These are phyloP conservation scores for Schwanniomyces sp. DNA, from an alignment of 805 yeast species.

Conservation along the genomic window DNA sequence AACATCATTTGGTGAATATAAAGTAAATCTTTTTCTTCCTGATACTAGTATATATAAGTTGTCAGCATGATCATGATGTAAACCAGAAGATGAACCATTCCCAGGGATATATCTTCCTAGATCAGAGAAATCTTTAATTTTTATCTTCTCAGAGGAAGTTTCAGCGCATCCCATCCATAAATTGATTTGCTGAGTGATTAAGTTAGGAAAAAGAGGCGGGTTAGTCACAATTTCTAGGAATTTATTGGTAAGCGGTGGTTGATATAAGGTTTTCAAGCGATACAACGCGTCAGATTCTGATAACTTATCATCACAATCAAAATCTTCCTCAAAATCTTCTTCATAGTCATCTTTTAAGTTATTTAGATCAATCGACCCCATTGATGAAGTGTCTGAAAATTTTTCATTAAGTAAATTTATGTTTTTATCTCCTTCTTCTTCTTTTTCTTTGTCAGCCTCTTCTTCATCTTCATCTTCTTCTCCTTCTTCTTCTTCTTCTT, in stretches of 20 bases:
- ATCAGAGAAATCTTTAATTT: conserved; percentile 14
- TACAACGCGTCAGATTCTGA: conserved; percentile 14
- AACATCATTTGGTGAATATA: conserved; percentile 66
- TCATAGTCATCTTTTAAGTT: conserved; percentile 53
- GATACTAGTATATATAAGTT: conserved; percentile 61
- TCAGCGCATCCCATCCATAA: conserved; percentile 63
- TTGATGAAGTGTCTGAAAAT: conserved; percentile 20
- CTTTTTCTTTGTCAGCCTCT: conserved; percentile 6
- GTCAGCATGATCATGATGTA: conserved; percentile 82
- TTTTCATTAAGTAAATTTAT: background rate
- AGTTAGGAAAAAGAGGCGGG: conserved; percentile 39
- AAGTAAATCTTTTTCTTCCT: conserved; percentile 66
- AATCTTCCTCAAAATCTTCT: conserved; percentile 27
- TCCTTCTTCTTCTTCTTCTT: conserved; percentile 10
- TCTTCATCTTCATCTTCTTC: conserved; percentile 14
- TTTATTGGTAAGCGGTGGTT: conserved; percentile 57
- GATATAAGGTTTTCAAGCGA: conserved; percentile 53
- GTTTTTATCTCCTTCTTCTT: conserved; percentile 2
- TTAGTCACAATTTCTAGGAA: conserved; percentile 30
- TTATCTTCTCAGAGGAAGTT: conserved; percentile 6
- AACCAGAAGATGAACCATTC: conserved; percentile 65
- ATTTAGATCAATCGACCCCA: conserved; percentile 42
- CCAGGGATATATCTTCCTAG: conserved; percentile 60
- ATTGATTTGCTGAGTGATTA: conserved; percentile 70
- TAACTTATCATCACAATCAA: conserved; percentile 20